phyloP scores from a whole-genome alignment of 2,329 filamentous ascomycete genomes.

The Malbranchea cinnamomea region DNA sequence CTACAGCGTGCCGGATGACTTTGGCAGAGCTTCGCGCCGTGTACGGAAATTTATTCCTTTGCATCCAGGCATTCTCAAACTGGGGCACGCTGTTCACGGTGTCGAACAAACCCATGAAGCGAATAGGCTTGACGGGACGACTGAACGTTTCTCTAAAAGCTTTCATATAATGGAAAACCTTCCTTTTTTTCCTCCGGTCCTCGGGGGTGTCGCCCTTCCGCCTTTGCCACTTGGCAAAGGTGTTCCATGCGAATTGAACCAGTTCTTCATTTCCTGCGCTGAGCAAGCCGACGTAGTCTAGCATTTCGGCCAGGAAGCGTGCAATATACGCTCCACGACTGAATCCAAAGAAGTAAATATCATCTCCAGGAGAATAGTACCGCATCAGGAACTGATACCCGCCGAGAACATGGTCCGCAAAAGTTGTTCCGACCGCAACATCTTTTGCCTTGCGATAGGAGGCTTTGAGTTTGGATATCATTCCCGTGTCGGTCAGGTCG shows the following conservation, averaged over 20 bases:
- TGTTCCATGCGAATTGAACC: slow-evolving; percentile 34
- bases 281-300: slow-evolving; percentile 35
- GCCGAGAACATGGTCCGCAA: slow-evolving; percentile 38
- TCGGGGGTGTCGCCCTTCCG: slow-evolving; percentile 14
- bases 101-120: slow-evolving; percentile 42
- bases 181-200: slow-evolving; percentile 6
- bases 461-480: slow-evolving; percentile 13
- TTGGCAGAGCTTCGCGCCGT: slow-evolving; percentile 20
- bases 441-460: slow-evolving; percentile 10
- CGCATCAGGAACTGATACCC: slow-evolving; percentile 44
- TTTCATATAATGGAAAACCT: slow-evolving; percentile 18
- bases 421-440: slow-evolving; percentile 17
- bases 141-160: slow-evolving; percentile 38
- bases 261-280: slow-evolving; percentile 40
- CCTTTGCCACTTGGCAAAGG: slow-evolving; percentile 19
- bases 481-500: slow-evolving; percentile 20
- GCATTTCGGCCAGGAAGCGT: slow-evolving; percentile 38
- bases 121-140: slow-evolving; percentile 31
- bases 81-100: slow-evolving; percentile 36
- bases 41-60: slow-evolving; percentile 11
- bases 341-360: slow-evolving; percentile 43
- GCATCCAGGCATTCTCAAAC: slow-evolving; percentile 22
- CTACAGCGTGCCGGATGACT: slow-evolving; percentile 37
- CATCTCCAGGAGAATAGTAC: slow-evolving; percentile 35
- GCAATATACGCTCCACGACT: slow-evolving; percentile 39